Evolutionary conservation across 331 rosid species (phyloP).

Genomic region (Malus hybrid): DNA sequence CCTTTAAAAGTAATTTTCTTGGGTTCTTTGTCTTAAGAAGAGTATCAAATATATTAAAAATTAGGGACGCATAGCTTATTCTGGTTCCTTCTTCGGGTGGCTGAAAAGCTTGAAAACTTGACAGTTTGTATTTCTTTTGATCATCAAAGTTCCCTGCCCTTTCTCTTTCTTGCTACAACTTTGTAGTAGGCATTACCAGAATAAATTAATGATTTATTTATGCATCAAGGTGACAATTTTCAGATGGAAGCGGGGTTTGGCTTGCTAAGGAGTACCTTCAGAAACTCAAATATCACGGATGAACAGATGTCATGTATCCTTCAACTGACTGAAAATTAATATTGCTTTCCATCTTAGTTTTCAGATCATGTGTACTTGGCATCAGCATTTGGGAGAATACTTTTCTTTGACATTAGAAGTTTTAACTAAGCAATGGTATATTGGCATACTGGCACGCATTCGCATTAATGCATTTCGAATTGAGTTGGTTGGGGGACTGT

Average conservation of each 20-base stretch:
- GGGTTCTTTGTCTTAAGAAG: not conserved
- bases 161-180: not conserved
- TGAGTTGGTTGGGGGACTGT: conserved; percentile 55
- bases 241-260: conserved; percentile 77
- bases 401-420: conserved; percentile 64
- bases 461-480: conserved; percentile 86
- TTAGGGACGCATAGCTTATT: not conserved
- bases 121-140: not conserved
- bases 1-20: not conserved
- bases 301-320: conserved; percentile 79
- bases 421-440: conserved; percentile 81
- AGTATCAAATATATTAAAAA: not conserved
- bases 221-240: conserved; percentile 13
- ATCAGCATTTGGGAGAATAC: not conserved
- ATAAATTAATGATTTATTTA: not conserved
- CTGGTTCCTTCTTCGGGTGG: not conserved
- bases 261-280: conserved; percentile 57
- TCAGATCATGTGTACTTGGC: not conserved
- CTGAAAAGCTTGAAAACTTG: not conserved
- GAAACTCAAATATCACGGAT: conserved; percentile 32
- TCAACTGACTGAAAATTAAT: not conserved
- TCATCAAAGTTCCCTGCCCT: not conserved
- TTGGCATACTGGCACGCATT: conserved; percentile 60
- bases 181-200: not conserved
- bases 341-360: not conserved